Conservation (phyloP, 1,284 basidiomycete species). For the Ganoderma sp. region DNA sequence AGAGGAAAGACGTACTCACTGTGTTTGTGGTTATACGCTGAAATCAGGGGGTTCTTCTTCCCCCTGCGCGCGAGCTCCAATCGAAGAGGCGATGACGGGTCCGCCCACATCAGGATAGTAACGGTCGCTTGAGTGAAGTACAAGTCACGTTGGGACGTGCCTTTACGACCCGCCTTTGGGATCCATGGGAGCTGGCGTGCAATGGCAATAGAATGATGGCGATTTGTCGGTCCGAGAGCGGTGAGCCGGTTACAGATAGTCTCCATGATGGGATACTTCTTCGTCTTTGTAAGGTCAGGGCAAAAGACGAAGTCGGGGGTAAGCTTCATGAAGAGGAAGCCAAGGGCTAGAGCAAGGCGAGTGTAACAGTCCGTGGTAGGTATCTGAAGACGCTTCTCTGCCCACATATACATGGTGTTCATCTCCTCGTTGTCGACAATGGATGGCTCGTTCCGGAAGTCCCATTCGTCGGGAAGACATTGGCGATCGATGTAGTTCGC, state of each 20-base stretch:
- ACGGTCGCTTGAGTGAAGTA: not conserved
- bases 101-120: not conserved
- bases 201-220: not conserved
- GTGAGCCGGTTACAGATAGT: not conserved
- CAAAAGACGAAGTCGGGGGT: not conserved
- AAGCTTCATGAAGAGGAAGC: not conserved
- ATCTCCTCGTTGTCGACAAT: not conserved
- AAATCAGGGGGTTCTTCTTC: not conserved
- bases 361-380: not conserved
- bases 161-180: not conserved
- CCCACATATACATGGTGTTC: too few relatives aligned
- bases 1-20: not conserved
- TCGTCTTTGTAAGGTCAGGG: not conserved
- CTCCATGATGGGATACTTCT: not conserved
- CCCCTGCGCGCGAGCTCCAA: not conserved
- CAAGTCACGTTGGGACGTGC: too few relatives aligned
- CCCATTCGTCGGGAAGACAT: not conserved
- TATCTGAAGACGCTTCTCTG: too few relatives aligned
- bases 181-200: not conserved
- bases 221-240: not conserved
- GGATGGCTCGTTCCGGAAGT: not conserved
- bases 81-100: not conserved
- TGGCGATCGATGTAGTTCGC: not conserved
- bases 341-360: not conserved
- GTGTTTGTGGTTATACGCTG: not conserved